phyloP scores from a whole-genome alignment of 2,329 filamentous ascomycete species.

The Metarhizium robertsii region DNA sequence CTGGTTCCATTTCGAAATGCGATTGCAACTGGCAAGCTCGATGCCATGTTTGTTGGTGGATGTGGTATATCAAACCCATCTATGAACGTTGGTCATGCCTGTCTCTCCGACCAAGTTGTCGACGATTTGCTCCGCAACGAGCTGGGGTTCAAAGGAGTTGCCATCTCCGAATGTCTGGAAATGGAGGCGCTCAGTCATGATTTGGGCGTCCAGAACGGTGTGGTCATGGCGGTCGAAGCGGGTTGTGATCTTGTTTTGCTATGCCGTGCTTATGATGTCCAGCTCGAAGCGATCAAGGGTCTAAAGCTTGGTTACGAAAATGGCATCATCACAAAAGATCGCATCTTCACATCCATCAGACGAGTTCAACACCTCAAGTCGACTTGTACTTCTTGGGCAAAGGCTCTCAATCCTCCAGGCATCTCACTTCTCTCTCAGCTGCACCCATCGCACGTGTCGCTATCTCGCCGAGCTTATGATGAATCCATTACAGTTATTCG shows the following conservation, averaged over 20 bases:
- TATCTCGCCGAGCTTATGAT: conserved; percentile 83
- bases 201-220: conserved; percentile 92
- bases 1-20: conserved; percentile 88
- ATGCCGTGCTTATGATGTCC: conserved; percentile 78
- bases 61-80: conserved; percentile 86
- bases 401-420: conserved; percentile 80
- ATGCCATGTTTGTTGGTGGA: conserved; percentile 93
- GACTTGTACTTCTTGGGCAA: conserved; percentile 81
- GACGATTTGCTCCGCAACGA: conserved; percentile 83
- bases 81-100: conserved; percentile 93
- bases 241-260: conserved; percentile 88
- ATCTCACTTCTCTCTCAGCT: conserved; percentile 68
- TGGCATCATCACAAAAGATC: conserved; percentile 71
- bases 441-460: conserved; percentile 69
- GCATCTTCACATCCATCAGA: conserved; percentile 71
- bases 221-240: conserved; percentile 94
- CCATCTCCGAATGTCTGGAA: conserved; percentile 89
- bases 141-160: conserved; percentile 81
- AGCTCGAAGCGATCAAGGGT: conserved; percentile 85
- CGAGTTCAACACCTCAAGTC: conserved; percentile 75
- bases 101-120: conserved; percentile 85
- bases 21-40: conserved; percentile 69
- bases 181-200: conserved; percentile 96
- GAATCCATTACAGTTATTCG: conserved; percentile 87
- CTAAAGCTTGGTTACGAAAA: conserved; percentile 85